These are phyloP conservation scores for Rosa chinensis DNA, from an alignment of 306 rosid genomes.

Conservation along the genomic window DNA sequence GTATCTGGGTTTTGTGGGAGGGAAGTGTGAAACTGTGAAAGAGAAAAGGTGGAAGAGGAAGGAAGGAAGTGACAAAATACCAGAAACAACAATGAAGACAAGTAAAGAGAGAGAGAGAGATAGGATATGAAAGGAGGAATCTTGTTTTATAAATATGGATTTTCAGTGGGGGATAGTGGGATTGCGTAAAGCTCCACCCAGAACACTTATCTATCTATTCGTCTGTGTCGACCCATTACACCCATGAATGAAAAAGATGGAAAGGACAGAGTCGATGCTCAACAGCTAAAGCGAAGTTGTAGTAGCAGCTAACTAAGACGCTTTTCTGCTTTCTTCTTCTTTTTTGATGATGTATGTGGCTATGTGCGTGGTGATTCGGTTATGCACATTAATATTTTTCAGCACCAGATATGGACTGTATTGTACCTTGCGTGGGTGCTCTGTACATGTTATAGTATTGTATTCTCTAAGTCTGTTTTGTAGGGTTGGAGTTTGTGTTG, in stretches of 20 bases:
- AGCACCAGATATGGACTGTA: neutral
- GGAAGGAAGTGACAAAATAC: neutral
- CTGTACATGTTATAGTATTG: neutral
- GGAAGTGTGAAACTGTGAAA: neutral
- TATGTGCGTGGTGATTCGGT: neutral
- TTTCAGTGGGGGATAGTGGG: conserved; percentile 44
- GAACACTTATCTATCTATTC: conserved; percentile 16
- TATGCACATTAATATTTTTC: neutral
- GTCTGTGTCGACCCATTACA: conserved; percentile 12
- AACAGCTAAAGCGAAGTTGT: neutral
- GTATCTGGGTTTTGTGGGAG: neutral
- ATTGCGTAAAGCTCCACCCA: conserved; percentile 84
- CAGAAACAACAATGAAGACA: neutral
- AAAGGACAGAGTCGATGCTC: conserved; percentile 15
- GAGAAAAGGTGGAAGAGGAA: neutral
- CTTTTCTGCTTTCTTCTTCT: neutral
- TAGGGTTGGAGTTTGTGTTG: neutral
- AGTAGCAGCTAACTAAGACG: neutral
- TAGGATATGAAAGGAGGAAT: neutral
- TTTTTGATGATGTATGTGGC: neutral
- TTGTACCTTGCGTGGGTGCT: neutral
- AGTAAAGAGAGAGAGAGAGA: neutral
- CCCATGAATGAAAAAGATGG: too few species aligned
- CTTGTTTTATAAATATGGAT: neutral
- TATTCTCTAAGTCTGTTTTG: neutral